These are phyloP conservation scores for Ogataea parapolymorpha DNA, from an alignment of 805 yeast genomes.

Conservation along the genomic window DNA sequence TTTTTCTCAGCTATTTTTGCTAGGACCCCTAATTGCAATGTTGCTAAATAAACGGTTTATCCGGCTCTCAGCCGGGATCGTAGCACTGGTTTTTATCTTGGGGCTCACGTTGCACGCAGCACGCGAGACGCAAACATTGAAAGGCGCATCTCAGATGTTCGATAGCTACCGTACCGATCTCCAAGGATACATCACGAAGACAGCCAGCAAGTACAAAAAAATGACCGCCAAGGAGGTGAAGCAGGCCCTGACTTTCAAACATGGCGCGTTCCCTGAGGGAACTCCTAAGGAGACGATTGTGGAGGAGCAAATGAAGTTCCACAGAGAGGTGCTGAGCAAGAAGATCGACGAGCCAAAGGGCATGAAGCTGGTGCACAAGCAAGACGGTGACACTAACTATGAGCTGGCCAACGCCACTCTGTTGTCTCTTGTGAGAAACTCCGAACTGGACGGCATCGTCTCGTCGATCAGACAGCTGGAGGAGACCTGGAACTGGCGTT, in stretches of 20 bases:
- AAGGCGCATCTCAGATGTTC: slow-evolving; percentile 10
- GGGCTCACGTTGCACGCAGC: slow-evolving; percentile 12
- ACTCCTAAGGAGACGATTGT: slow-evolving; percentile 31
- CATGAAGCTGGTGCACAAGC: slow-evolving; percentile 26
- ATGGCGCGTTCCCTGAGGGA: slow-evolving; percentile 14
- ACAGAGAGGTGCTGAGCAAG: slow-evolving; percentile 34
- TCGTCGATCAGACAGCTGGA: slow-evolving; percentile 59
- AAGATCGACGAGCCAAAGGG: slow-evolving; percentile 46
- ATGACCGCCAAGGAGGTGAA: slow-evolving; percentile 15
- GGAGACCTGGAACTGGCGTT: slow-evolving; percentile 57
- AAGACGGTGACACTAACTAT: slow-evolving; percentile 16
- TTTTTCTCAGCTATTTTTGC: neutral
- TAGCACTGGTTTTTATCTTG: slow-evolving; percentile 10
- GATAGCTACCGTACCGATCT: slow-evolving; percentile 11
- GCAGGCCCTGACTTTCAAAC: slow-evolving; percentile 13
- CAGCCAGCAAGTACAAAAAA: slow-evolving; percentile 2
- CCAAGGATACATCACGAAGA: slow-evolving; percentile 9
- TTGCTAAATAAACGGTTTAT: slow-evolving; percentile 19
- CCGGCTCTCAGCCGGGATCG: slow-evolving; percentile 15
- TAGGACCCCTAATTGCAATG: neutral
- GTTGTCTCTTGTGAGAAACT: slow-evolving; percentile 64
- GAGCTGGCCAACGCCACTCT: slow-evolving; percentile 64
- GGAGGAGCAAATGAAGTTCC: slow-evolving; percentile 35
- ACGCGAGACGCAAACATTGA: slow-evolving; percentile 11
- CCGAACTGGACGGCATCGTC: slow-evolving; percentile 49